Evolutionary conservation across 208 protist genomes (phyloP).

Genomic region (Vickermania spadyakhi): DNA sequence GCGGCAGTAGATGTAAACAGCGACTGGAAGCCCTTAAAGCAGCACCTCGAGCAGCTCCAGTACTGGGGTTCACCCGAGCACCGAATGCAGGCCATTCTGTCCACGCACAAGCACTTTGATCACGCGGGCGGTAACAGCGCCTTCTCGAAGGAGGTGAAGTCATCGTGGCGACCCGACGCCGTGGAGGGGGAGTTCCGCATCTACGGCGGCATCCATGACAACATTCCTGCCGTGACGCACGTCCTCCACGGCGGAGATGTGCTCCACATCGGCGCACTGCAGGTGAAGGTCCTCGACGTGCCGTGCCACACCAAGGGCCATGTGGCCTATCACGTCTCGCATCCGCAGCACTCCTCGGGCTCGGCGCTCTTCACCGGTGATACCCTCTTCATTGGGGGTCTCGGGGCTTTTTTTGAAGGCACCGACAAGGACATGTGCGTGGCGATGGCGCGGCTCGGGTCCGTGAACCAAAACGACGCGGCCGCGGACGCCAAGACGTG

Average conservation of each 20-base stretch:
- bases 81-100: constrained; percentile 55
- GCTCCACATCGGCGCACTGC: constrained; percentile 45
- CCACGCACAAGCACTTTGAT: constrained; percentile 93
- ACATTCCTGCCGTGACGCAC: constrained; percentile 55
- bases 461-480: constrained; percentile 28
- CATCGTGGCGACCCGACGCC: neutral
- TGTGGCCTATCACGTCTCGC: constrained; percentile 52
- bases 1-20: constrained; percentile 84
- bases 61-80: constrained; percentile 5
- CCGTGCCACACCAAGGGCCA: constrained; percentile 88
- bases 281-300: constrained; percentile 62
- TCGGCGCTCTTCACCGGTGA: constrained; percentile 91
- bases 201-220: constrained; percentile 66
- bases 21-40: constrained; percentile 54
- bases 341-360: constrained; percentile 29
- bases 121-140: constrained; percentile 83
- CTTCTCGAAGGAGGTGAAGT: constrained; percentile 21
- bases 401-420: constrained; percentile 93
- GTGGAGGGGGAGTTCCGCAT: constrained; percentile 11
- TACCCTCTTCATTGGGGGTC: constrained; percentile 90
- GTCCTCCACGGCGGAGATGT: constrained; percentile 48
- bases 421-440: constrained; percentile 59
- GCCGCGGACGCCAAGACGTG: constrained; percentile 35
- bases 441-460: constrained; percentile 55
- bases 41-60: constrained; percentile 23